phyloP scores from a whole-genome alignment of 75 land plant species.

The Cryptomeria japonica region DNA sequence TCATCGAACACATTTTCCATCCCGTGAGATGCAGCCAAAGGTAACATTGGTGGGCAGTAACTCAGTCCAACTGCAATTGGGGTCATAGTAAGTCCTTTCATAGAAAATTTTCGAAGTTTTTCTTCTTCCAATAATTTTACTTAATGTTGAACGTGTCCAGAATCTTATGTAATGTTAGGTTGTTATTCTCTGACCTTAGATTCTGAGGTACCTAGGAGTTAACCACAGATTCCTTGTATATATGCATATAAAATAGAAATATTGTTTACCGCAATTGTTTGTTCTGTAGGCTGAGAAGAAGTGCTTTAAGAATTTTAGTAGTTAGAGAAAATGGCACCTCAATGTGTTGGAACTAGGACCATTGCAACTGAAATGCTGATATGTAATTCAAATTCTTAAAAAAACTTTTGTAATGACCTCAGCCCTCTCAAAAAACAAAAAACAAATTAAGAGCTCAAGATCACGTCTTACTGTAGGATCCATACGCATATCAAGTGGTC shows the following conservation, averaged over 20 bases:
- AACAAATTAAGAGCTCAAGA: neutral
- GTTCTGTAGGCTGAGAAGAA: neutral
- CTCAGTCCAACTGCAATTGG: no score
- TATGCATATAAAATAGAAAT: neutral
- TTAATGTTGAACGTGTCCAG: neutral
- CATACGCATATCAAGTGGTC: conserved; percentile 99
- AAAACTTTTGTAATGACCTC: neutral
- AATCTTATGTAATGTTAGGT: neutral
- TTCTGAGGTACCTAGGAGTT: neutral
- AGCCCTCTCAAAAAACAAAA: neutral
- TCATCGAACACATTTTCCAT: no score
- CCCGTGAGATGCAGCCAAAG: no score
- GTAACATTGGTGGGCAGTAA: no score
- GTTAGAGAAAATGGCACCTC: neutral
- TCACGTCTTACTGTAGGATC: conserved; percentile 66
- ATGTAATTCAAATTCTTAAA: neutral
- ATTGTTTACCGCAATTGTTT: neutral
- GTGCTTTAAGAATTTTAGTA: neutral
- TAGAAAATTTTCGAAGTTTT: no score
- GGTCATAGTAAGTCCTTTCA: no score
- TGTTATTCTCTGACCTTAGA: neutral
- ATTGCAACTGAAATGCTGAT: neutral
- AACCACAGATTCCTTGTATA: neutral
- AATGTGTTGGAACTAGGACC: neutral
- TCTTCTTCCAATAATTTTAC: neutral